Evolutionary conservation across 495 filamentous ascomycete species (phyloP).

Genomic region (Annulohypoxylon nitens): DNA sequence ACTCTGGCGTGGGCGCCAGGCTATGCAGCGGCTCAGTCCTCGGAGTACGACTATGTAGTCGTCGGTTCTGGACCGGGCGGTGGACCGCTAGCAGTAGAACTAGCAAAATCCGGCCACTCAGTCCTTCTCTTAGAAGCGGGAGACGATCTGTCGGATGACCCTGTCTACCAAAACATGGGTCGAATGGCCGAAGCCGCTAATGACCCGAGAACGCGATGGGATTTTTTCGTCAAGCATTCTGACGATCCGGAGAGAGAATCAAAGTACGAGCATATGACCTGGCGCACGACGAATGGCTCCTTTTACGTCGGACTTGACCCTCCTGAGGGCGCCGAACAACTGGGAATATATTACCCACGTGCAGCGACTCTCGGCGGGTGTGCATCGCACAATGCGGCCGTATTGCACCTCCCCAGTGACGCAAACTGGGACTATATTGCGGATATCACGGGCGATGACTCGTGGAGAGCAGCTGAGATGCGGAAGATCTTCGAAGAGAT

Average conservation of each 20-base stretch:
- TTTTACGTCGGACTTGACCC: slow-evolving; percentile 58
- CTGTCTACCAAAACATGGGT: slow-evolving; percentile 45
- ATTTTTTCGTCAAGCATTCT: slow-evolving; percentile 60
- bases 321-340: slow-evolving; percentile 49
- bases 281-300: slow-evolving; percentile 50
- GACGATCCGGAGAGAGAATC: slow-evolving; percentile 51
- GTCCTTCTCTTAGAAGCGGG: slow-evolving; percentile 72
- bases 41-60: slow-evolving; percentile 69
- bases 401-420: slow-evolving; percentile 46
- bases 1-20: slow-evolving; percentile 13
- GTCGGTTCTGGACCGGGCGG: slow-evolving; percentile 72
- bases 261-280: slow-evolving; percentile 56
- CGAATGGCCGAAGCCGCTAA: slow-evolving; percentile 40
- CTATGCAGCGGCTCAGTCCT: slow-evolving; percentile 30
- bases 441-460: slow-evolving; percentile 54
- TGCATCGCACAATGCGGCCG: slow-evolving; percentile 49
- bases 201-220: slow-evolving; percentile 56
- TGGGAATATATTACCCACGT: slow-evolving; percentile 54
- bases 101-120: slow-evolving; percentile 66
- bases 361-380: slow-evolving; percentile 52
- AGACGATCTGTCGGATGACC: slow-evolving; percentile 63
- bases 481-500: slow-evolving; percentile 53
- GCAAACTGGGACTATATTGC: slow-evolving; percentile 53
- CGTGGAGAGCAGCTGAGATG: slow-evolving; percentile 57
- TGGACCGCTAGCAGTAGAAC: slow-evolving; percentile 67